Percentiles rank a stretch among this genome's conserved stretches.
These are phyloP conservation scores for Lycium ferocissimum DNA, from an alignment of 257 asterid species.

Conservation along the genomic window DNA sequence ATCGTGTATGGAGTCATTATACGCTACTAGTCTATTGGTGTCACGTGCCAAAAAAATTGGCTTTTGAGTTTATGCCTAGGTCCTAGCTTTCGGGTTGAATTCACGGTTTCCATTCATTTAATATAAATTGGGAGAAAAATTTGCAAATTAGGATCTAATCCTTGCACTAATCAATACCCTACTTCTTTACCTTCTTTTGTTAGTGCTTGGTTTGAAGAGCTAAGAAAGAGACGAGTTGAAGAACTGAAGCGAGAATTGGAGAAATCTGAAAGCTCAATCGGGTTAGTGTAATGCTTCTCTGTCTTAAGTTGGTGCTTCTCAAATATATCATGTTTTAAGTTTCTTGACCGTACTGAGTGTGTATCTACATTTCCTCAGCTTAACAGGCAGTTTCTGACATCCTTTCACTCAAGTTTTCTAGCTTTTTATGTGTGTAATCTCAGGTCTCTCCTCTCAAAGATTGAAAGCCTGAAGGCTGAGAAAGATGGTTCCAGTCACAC, in stretches of 20 bases:
- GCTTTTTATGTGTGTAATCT: background rate
- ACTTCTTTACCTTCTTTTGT: constrained; percentile 17
- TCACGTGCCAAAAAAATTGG: background rate
- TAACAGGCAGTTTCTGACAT: background rate
- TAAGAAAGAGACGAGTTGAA: constrained; percentile 71
- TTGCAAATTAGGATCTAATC: background rate
- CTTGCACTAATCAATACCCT: constrained; percentile 21
- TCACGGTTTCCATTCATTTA: background rate
- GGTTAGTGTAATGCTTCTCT: constrained; percentile 54
- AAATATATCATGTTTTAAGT: background rate
- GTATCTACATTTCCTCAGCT: background rate
- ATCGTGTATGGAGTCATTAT: background rate
- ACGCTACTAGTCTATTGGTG: no score
- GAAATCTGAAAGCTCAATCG: constrained; percentile 78
- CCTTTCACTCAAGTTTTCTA: background rate
- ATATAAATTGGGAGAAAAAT: background rate
- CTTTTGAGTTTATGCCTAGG: background rate
- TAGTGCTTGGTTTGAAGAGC: constrained; percentile 91
- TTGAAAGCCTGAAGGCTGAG: constrained; percentile 59
- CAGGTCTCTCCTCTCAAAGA: constrained; percentile 81
- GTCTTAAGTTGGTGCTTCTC: background rate
- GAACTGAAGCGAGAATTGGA: constrained; percentile 76
- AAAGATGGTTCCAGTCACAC: constrained; percentile 43
- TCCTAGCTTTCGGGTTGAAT: background rate
- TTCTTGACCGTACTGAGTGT: background rate